Evolutionary conservation across 345 rosid species (phyloP).

Genomic region (Reutealis trisperma): DNA sequence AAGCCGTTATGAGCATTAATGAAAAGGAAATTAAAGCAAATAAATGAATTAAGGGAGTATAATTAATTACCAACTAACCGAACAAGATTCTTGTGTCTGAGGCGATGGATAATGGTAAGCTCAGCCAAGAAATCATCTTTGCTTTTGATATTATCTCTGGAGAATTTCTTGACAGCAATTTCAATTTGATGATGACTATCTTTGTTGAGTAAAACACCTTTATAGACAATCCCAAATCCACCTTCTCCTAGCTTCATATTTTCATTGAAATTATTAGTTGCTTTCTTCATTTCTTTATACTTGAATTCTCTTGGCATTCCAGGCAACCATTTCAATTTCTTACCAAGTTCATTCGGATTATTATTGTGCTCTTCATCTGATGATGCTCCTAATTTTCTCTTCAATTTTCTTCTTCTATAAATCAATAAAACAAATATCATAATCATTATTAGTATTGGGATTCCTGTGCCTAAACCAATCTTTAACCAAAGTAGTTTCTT

Average conservation of each 20-base stretch:
- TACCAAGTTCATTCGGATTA: constrained; percentile 4
- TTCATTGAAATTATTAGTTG: constrained; percentile 38
- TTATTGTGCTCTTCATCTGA: background rate
- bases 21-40: too few relatives aligned
- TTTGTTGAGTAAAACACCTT: constrained; percentile 27
- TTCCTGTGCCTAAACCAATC: constrained; percentile 29
- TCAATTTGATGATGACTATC: background rate
- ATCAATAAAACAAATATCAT: too few relatives aligned
- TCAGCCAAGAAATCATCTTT: constrained; percentile 54
- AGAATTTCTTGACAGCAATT: constrained; percentile 56
- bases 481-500: background rate
- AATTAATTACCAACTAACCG: constrained; percentile 41
- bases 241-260: constrained; percentile 51
- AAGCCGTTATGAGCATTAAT: too few relatives aligned
- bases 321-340: constrained; percentile 33
- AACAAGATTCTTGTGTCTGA: constrained; percentile 51
- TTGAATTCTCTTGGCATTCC: constrained; percentile 47
- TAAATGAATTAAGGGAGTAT: background rate
- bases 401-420: too few relatives aligned
- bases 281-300: constrained; percentile 44
- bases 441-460: constrained; percentile 6
- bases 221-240: constrained; percentile 52
- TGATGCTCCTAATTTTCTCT: background rate
- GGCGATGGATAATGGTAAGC: constrained; percentile 53
- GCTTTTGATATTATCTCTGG: constrained; percentile 46